A percentile compares a stretch with the other conserved stretches of the same genome.
Evolutionary conservation across 164 flowering plant genomes (phyloP).

Genomic region (Vitis rupestris): DNA sequence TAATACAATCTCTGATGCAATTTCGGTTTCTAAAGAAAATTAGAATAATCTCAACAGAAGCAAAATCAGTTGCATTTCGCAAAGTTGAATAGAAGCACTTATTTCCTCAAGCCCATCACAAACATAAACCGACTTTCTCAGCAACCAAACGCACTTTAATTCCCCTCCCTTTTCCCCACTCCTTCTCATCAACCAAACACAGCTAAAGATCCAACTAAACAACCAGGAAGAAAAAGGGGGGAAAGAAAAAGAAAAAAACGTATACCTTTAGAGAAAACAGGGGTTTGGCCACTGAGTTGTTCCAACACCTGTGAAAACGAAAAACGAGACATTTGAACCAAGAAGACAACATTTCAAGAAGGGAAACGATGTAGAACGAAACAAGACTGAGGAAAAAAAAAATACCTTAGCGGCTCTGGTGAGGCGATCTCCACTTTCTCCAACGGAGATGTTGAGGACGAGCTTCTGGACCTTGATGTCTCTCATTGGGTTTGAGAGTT

Average conservation of each 20-base stretch:
- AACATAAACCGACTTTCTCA: neutral
- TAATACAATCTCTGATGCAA: too few species aligned
- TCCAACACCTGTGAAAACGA: constrained; percentile 36
- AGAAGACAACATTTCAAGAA: neutral
- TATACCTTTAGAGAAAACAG: constrained; percentile 53
- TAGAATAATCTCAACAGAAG: too few species aligned
- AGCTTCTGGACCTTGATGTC: constrained; percentile 60
- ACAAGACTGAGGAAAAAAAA: neutral
- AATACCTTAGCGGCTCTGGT: constrained; percentile 49
- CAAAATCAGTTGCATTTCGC: too few species aligned
- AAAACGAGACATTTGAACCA: neutral
- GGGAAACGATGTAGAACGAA: neutral
- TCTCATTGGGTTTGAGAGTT: constrained; percentile 52
- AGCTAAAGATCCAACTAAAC: neutral
- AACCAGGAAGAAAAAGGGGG: neutral
- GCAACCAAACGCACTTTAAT: neutral
- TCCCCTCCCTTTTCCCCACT: neutral
- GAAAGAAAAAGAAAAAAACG: neutral
- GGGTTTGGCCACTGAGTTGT: constrained; percentile 48
- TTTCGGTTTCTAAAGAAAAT: too few species aligned
- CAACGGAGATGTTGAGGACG: constrained; percentile 60
- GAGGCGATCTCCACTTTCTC: constrained; percentile 56
- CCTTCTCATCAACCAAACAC: neutral
- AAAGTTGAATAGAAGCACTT: too few species aligned
- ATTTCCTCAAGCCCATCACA: too few species aligned